Conservation (phyloP, 2,329 filamentous ascomycete genomes). For the Paecilomyces dactylethromorphus region DNA sequence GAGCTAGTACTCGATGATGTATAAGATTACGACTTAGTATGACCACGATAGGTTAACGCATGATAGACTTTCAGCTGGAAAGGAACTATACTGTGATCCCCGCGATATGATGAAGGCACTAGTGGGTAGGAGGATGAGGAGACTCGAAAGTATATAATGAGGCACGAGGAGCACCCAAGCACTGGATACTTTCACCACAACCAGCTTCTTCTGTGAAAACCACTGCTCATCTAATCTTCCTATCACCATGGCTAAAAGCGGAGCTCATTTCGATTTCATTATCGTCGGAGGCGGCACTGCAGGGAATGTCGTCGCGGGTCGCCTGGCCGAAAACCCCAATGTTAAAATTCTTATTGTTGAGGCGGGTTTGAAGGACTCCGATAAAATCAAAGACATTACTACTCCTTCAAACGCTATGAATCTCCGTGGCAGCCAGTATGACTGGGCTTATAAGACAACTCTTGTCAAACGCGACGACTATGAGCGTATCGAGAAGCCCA, state of each 20-base stretch:
- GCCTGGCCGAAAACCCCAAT: slow-evolving; percentile 45
- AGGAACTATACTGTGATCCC: neutral
- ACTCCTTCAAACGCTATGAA: slow-evolving; percentile 52
- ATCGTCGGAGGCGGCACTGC: slow-evolving; percentile 31
- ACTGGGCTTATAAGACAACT: slow-evolving; percentile 58
- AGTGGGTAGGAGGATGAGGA: neutral
- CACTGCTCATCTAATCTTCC: slow-evolving; percentile 16
- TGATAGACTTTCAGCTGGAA: neutral
- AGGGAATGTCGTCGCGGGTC: slow-evolving; percentile 39
- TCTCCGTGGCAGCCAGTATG: slow-evolving; percentile 50
- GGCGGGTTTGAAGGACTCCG: slow-evolving; percentile 38
- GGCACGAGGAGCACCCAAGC: neutral
- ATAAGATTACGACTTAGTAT: neutral
- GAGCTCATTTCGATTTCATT: slow-evolving; percentile 21
- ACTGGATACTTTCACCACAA: neutral
- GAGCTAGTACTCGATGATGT: neutral
- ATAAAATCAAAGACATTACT: slow-evolving; percentile 47
- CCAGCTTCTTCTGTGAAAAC: neutral
- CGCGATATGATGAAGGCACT: neutral
- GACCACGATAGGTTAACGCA: neutral
- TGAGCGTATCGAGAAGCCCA: slow-evolving; percentile 56
- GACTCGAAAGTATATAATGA: neutral
- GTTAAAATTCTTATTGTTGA: slow-evolving; percentile 34
- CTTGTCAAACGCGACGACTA: slow-evolving; percentile 51
- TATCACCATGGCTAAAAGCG: slow-evolving; percentile 47